Conservation (phyloP, 2,329 filamentous ascomycete species). For the Zymoseptoria ardabiliae region DNA sequence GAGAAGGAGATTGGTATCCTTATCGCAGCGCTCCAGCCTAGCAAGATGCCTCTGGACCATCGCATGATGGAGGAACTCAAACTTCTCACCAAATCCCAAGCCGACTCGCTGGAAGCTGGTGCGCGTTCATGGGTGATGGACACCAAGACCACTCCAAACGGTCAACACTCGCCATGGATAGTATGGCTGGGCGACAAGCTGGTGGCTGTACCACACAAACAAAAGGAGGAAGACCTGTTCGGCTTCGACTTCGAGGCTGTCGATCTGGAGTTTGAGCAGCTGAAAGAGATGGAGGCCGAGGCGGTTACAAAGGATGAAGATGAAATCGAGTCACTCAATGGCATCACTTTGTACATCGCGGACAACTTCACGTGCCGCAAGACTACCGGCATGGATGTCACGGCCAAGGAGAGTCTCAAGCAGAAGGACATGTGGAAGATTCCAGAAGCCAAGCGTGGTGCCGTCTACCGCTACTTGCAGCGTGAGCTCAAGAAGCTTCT, state of each 20-base stretch:
- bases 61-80: conserved; percentile 47
- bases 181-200: conserved; percentile 53
- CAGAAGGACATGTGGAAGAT: conserved; percentile 56
- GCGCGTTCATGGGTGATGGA: conserved; percentile 34
- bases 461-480: conserved; percentile 61
- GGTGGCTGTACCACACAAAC: conserved; percentile 37
- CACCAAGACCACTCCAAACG: conserved; percentile 14
- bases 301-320: conserved; percentile 40
- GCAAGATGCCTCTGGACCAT: conserved; percentile 44
- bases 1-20: conserved; percentile 36
- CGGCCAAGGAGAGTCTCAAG: conserved; percentile 32
- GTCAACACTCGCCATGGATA: conserved; percentile 34
- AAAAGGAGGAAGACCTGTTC: conserved; percentile 40
- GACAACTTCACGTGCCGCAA: conserved; percentile 35
- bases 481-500: conserved; percentile 45
- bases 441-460: conserved; percentile 47
- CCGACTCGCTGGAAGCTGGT: conserved; percentile 50
- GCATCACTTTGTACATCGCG: conserved; percentile 26
- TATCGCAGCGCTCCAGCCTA: conserved; percentile 38
- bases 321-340: conserved; percentile 34
- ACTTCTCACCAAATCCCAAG: conserved; percentile 57
- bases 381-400: conserved; percentile 22
- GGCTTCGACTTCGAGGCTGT: conserved; percentile 52
- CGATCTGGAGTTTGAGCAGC: conserved; percentile 53
- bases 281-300: conserved; percentile 54